phyloP scores from a whole-genome alignment of 768 basidiomycete genomes.

The Boletus insuetus region DNA sequence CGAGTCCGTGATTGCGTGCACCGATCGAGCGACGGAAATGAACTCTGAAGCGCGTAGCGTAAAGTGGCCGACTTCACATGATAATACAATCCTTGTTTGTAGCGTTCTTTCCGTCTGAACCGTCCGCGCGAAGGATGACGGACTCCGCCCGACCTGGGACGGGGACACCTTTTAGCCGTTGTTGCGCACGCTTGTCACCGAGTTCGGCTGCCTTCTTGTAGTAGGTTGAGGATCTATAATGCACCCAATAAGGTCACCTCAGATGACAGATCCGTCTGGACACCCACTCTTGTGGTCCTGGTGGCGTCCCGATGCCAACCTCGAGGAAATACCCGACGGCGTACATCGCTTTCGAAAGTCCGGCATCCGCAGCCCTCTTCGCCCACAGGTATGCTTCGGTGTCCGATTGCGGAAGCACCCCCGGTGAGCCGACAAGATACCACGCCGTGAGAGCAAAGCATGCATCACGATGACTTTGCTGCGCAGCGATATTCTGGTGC shows the following conservation, averaged over 20 bases:
- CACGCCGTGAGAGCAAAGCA: constrained; percentile 98
- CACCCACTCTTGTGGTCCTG: constrained; percentile 65
- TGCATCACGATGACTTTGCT: constrained; percentile 94
- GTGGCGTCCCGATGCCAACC: constrained; percentile 82
- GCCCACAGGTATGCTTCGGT: constrained; percentile 99
- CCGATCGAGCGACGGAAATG: constrained; percentile 12
- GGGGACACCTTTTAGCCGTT: constrained; percentile 68
- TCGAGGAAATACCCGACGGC: constrained; percentile 97
- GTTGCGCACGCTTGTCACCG: constrained; percentile 90
- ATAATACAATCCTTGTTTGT: constrained; percentile 82
- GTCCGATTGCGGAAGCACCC: constrained; percentile 96
- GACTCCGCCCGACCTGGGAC: constrained; percentile 60
- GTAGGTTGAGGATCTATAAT: constrained; percentile 63
- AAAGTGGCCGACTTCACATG: constrained; percentile 53
- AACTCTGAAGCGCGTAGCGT: constrained; percentile 4
- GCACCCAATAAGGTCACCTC: background rate
- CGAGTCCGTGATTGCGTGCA: constrained; percentile 3
- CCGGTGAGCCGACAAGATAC: constrained; percentile 98
- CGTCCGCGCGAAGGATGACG: constrained; percentile 54
- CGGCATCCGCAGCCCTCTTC: constrained; percentile 89
- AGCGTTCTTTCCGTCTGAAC: constrained; percentile 46
- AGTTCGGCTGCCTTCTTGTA: constrained; percentile 89
- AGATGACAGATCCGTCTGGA: constrained; percentile 4
- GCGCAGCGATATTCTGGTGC: constrained; percentile 92
- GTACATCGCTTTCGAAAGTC: constrained; percentile 94